phyloP scores from a whole-genome alignment of 2,329 filamentous ascomycete genomes.

The Botrytis squamosa region DNA sequence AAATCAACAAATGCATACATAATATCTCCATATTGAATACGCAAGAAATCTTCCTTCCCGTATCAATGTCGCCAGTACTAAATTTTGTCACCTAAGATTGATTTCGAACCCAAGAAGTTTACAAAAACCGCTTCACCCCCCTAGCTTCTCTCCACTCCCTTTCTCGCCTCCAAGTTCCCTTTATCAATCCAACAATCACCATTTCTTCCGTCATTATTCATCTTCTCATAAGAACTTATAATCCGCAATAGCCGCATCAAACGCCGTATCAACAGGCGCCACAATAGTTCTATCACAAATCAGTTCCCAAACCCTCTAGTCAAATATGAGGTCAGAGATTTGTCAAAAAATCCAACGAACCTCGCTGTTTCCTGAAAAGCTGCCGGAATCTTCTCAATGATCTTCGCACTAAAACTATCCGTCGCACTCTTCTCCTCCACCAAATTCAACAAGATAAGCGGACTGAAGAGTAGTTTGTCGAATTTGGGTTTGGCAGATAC shows the following conservation, averaged over 20 bases:
- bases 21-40: not conserved
- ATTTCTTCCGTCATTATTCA: not conserved
- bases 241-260: slow-evolving; percentile 46
- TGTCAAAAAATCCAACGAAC: not conserved
- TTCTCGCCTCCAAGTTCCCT: not conserved
- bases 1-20: not conserved
- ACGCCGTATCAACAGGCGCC: slow-evolving; percentile 53
- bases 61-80: not conserved
- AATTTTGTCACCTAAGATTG: not conserved
- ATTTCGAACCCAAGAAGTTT: not conserved
- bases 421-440: slow-evolving; percentile 44
- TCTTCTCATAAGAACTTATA: slow-evolving; percentile 12
- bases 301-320: not conserved
- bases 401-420: slow-evolving; percentile 29
- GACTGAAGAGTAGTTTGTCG: slow-evolving; percentile 42
- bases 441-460: slow-evolving; percentile 46
- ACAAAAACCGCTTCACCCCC: not conserved
- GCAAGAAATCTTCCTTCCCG: accelerated
- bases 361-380: slow-evolving; percentile 24
- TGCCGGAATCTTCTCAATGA: slow-evolving; percentile 27
- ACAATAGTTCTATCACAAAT: slow-evolving; percentile 33
- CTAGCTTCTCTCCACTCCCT: not conserved
- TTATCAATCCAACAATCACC: not conserved
- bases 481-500: slow-evolving; percentile 45
- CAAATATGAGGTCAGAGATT: accelerated